Percentiles rank a stretch among this genome's conserved stretches.
Evolutionary conservation across 2,329 filamentous ascomycete species (phyloP).

Genomic region (Botrytis byssoidea): DNA sequence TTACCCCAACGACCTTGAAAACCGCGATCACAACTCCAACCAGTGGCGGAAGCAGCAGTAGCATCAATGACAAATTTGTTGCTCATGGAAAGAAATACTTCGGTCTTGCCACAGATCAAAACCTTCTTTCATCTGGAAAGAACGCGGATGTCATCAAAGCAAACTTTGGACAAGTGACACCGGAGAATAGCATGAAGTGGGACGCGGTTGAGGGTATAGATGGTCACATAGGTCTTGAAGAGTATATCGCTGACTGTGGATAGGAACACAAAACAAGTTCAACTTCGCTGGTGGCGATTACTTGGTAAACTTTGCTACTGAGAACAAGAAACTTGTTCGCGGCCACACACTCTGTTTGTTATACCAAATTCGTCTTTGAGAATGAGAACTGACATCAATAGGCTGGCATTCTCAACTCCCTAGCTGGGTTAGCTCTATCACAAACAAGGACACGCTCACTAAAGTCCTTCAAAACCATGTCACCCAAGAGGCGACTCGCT

Average conservation of each 20-base stretch:
- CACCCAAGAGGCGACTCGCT: constrained; percentile 54
- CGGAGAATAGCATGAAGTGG: constrained; percentile 72
- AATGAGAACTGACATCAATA: constrained; percentile 45
- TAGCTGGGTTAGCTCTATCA: constrained; percentile 57
- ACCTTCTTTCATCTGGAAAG: constrained; percentile 48
- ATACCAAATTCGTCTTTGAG: constrained; percentile 50
- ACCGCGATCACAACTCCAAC: constrained; percentile 8
- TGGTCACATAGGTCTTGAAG: not conserved
- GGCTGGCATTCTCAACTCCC: constrained; percentile 63
- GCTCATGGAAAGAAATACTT: constrained; percentile 65
- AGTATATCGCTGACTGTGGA: not conserved
- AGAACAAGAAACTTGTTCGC: constrained; percentile 58
- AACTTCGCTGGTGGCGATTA: constrained; percentile 57
- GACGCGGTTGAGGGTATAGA: constrained; percentile 49
- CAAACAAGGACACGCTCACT: constrained; percentile 48
- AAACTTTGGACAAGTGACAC: constrained; percentile 63
- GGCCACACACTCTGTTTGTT: constrained; percentile 63
- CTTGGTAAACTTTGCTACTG: constrained; percentile 56
- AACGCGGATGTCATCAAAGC: constrained; percentile 55
- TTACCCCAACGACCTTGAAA: constrained; percentile 16
- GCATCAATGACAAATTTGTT: constrained; percentile 57
- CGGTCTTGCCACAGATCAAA: constrained; percentile 57
- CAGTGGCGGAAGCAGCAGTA: constrained; percentile 44
- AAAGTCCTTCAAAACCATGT: constrained; percentile 60
- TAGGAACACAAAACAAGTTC: constrained; percentile 48